These are phyloP conservation scores for Wickerhamiella sergipiensis DNA, from an alignment of 805 yeast species.

Conservation along the genomic window DNA sequence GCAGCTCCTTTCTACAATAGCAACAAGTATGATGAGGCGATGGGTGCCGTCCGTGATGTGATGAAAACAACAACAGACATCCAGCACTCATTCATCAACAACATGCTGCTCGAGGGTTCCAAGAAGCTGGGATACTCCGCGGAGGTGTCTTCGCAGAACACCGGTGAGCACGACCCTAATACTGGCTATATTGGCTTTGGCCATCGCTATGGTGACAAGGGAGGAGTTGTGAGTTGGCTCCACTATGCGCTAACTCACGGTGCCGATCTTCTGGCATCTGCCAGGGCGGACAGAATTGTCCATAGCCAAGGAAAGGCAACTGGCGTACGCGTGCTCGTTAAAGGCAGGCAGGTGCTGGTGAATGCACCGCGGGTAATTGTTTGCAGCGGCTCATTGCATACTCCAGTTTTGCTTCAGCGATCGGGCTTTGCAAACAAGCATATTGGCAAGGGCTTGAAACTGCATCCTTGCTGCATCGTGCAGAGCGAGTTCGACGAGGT, in stretches of 20 bases:
- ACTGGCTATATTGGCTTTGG: slow-evolving; percentile 39
- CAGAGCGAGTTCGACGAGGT: slow-evolving; percentile 32
- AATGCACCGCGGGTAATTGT: slow-evolving; percentile 33
- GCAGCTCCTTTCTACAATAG: slow-evolving; percentile 36
- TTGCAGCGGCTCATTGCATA: slow-evolving; percentile 35
- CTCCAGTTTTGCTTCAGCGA: slow-evolving; percentile 34
- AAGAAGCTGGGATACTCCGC: slow-evolving; percentile 32
- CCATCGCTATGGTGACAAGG: slow-evolving; percentile 37
- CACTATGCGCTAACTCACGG: slow-evolving; percentile 35
- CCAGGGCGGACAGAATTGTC: slow-evolving; percentile 28
- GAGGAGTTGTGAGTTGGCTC: slow-evolving; percentile 39
- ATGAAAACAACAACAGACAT: slow-evolving; percentile 35
- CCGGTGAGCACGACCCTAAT: slow-evolving; percentile 28
- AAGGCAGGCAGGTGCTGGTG: slow-evolving; percentile 18
- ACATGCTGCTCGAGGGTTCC: slow-evolving; percentile 31
- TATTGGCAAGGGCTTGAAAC: slow-evolving; percentile 37
- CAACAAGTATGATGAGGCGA: slow-evolving; percentile 31
- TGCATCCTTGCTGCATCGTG: slow-evolving; percentile 35
- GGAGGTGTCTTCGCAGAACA: slow-evolving; percentile 33
- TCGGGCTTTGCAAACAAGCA: slow-evolving; percentile 38
- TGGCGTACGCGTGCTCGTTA: slow-evolving; percentile 31
- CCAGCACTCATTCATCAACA: slow-evolving; percentile 34
- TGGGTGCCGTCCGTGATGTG: slow-evolving; percentile 32
- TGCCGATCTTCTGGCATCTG: slow-evolving; percentile 33
- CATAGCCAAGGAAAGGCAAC: slow-evolving; percentile 32